phyloP scores from a whole-genome alignment of 2,329 filamentous ascomycete species.

The Paraphoma sp. region DNA sequence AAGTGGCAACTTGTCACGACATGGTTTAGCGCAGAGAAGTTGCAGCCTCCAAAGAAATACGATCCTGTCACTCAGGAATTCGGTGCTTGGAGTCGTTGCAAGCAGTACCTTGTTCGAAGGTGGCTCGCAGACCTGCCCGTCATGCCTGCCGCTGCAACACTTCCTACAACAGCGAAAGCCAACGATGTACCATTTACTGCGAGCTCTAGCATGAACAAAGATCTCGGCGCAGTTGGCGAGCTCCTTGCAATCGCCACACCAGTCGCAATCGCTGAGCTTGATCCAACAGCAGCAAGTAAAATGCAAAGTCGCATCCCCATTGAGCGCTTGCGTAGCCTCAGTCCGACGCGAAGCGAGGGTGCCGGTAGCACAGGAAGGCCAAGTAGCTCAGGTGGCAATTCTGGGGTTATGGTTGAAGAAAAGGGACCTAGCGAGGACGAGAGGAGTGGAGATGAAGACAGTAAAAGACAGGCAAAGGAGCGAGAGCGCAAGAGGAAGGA shows the following conservation, averaged over 20 bases:
- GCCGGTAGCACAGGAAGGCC: slow-evolving; percentile 18
- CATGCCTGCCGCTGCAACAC: slow-evolving; percentile 12
- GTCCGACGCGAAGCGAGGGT: slow-evolving; percentile 38
- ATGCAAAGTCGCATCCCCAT: slow-evolving; percentile 26
- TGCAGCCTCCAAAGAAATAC: slow-evolving; percentile 42
- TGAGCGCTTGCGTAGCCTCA: slow-evolving; percentile 38
- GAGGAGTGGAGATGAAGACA: slow-evolving; percentile 35
- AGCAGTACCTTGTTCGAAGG: slow-evolving; percentile 47
- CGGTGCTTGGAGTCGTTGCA: slow-evolving; percentile 47
- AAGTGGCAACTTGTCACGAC: slow-evolving; percentile 57
- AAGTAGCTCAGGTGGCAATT: slow-evolving; percentile 27
- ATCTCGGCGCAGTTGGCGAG: slow-evolving; percentile 41
- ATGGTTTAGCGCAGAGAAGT: slow-evolving; percentile 55
- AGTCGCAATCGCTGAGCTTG: slow-evolving; percentile 44
- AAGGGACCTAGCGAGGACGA: slow-evolving; percentile 46
- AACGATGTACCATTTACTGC: neutral
- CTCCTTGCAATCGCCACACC: slow-evolving; percentile 45
- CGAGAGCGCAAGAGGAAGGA: slow-evolving; percentile 8
- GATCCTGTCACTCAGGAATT: slow-evolving; percentile 48
- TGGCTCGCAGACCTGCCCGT: slow-evolving; percentile 50
- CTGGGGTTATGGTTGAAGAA: slow-evolving; percentile 52
- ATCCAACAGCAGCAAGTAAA: slow-evolving; percentile 42
- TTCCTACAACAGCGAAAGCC: neutral
- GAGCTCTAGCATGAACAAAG: slow-evolving; percentile 14
- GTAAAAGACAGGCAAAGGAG: slow-evolving; percentile 6